phyloP scores from a whole-genome alignment of 371 early-diverging fungal genomes.

The Rhizopus arrhizus region DNA sequence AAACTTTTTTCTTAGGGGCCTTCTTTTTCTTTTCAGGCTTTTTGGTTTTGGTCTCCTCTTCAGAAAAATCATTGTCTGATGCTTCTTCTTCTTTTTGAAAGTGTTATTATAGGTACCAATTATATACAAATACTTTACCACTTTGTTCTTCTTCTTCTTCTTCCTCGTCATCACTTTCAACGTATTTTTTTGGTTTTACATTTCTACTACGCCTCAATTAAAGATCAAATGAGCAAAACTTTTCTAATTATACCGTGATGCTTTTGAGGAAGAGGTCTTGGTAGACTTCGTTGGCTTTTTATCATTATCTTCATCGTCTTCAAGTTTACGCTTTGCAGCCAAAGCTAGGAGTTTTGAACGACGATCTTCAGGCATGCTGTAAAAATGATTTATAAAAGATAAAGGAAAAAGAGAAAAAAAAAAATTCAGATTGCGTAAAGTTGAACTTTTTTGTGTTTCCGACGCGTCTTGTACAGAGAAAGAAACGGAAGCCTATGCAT shows the following conservation, averaged over 20 bases:
- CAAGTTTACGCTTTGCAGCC: conserved; percentile 20
- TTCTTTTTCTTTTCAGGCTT: conserved; percentile 8
- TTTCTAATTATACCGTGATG: background rate
- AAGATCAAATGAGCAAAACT: background rate
- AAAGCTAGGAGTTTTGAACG: conserved; percentile 22
- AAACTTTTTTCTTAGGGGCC: background rate
- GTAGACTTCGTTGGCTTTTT: conserved; percentile 4
- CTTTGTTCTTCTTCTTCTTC: conserved; percentile 12
- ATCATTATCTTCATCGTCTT: conserved; percentile 2
- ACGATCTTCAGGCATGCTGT: conserved; percentile 23
- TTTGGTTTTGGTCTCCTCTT: conserved; percentile 18
- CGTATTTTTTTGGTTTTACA: conserved; percentile 17
- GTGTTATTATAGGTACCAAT: background rate
- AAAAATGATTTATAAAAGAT: background rate
- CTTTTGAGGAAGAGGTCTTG: background rate
- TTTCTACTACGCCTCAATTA: background rate
- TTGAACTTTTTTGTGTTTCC: background rate
- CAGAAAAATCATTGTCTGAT: conserved; percentile 11
- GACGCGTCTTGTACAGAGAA: background rate
- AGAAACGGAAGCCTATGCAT: no score
- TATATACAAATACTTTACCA: conserved; percentile 1
- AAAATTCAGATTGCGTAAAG: background rate
- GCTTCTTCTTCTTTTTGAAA: background rate
- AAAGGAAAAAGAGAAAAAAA: conserved; percentile 2
- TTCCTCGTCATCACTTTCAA: conserved; percentile 15